Conservation (phyloP, 2,329 filamentous ascomycete species). For the Talaromyces sp. region DNA sequence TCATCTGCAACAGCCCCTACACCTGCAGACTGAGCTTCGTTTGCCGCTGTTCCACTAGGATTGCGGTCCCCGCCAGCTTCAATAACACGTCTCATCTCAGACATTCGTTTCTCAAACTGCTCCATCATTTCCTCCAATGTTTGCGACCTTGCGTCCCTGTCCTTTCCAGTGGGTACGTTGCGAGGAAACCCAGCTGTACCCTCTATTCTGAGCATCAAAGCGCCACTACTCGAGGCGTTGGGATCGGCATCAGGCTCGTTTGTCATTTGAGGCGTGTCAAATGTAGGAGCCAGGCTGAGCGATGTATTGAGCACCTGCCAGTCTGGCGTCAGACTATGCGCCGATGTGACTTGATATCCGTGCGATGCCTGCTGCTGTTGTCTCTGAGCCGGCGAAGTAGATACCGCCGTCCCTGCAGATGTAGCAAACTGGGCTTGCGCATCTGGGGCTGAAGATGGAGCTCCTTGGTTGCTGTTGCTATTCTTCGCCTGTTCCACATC, state of each 20-base stretch:
- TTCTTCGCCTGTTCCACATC: constrained; percentile 39
- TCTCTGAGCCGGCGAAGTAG: constrained; percentile 18
- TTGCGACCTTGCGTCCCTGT: constrained; percentile 21
- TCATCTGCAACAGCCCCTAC: background rate
- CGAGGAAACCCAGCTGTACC: constrained; percentile 31
- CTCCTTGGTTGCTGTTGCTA: background rate
- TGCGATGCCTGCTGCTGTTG: constrained; percentile 13
- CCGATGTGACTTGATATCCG: constrained; percentile 53
- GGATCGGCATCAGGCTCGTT: constrained; percentile 45
- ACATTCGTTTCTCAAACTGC: constrained; percentile 39
- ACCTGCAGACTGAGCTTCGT: background rate
- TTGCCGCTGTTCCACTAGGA: background rate
- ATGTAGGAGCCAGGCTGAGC: constrained; percentile 57
- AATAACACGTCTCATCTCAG: constrained; percentile 37
- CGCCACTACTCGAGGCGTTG: constrained; percentile 37
- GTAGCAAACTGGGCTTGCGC: constrained; percentile 11
- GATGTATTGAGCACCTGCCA: constrained; percentile 61
- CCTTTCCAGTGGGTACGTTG: constrained; percentile 13
- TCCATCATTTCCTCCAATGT: constrained; percentile 42
- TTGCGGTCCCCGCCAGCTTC: constrained; percentile 21
- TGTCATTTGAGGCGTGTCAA: constrained; percentile 37
- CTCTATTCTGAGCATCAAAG: constrained; percentile 40
- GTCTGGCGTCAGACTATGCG: constrained; percentile 65
- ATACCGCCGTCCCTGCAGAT: constrained; percentile 15
- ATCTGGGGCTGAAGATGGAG: constrained; percentile 13